phyloP scores from a whole-genome alignment of 2,329 filamentous ascomycete species.

The Cryphonectria parasitica region DNA sequence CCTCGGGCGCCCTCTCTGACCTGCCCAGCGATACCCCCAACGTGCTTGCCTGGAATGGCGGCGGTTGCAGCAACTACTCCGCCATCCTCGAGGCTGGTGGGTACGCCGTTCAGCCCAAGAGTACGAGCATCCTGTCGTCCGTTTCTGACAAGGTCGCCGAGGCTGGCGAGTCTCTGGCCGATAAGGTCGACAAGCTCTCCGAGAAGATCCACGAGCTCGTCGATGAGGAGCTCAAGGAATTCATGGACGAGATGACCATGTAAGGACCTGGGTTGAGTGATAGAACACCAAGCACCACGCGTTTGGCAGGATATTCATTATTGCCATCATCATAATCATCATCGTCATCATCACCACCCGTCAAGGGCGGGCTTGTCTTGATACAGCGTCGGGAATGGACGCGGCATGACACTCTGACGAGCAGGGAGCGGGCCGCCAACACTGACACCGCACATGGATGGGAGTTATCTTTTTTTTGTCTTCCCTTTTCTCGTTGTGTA shows the following conservation, averaged over 20 bases:
- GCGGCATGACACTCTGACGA: conserved; percentile 9
- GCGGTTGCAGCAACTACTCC: conserved; percentile 88
- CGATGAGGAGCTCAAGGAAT: conserved; percentile 63
- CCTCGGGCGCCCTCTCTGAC: conserved; percentile 75
- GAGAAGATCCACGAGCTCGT: conserved; percentile 66
- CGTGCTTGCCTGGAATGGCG: conserved; percentile 98
- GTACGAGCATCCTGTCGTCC: conserved; percentile 49
- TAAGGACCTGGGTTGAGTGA: conserved; percentile 34
- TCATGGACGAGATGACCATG: conserved; percentile 55
- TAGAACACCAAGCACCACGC: background rate
- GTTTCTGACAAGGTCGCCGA: conserved; percentile 61
- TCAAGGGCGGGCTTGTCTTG: background rate
- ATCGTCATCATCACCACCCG: background rate
- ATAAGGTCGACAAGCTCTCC: conserved; percentile 64
- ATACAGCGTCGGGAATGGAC: conserved; percentile 6
- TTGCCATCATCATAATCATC: background rate
- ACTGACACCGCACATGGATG: conserved; percentile 17
- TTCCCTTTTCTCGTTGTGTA: background rate
- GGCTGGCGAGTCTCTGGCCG: conserved; percentile 54
- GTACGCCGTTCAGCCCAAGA: conserved; percentile 60
- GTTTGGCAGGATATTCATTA: background rate
- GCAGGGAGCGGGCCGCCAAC: conserved; percentile 2
- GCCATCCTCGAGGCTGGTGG: conserved; percentile 76
- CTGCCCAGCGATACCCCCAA: conserved; percentile 88
- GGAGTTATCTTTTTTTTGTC: background rate